Evolutionary conservation across 192 early-diverging fungal species (phyloP).

Genomic region (Jimgerdemannia flammicorona): DNA sequence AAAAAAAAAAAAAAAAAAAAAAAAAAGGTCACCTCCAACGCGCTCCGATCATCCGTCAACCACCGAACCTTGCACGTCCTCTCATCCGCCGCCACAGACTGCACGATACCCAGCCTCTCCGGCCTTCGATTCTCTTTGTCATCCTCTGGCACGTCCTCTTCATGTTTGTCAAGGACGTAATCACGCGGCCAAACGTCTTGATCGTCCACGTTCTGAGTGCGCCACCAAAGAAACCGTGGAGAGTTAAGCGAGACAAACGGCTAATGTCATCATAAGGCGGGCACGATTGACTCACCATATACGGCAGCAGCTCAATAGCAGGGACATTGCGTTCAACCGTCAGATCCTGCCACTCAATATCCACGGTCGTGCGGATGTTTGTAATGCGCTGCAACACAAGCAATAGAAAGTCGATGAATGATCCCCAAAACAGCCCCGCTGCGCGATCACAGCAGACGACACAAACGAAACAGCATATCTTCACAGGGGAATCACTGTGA

Average conservation of each 20-base stretch:
- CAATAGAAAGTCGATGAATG: not conserved
- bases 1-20: not conserved
- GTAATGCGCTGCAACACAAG: conserved; percentile 18
- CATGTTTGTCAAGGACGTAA: conserved; percentile 30
- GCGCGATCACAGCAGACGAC: not conserved
- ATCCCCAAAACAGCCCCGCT: too few species aligned
- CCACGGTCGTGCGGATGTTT: conserved; percentile 25
- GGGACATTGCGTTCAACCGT: conserved; percentile 13
- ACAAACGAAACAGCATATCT: not conserved
- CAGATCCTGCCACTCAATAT: conserved; percentile 38
- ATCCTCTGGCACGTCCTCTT: conserved; percentile 27
- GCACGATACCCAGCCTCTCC: conserved; percentile 37
- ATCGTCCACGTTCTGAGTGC: conserved; percentile 29
- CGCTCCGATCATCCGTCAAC: conserved; percentile 37
- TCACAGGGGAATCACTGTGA: not conserved
- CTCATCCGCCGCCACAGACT: conserved; percentile 29
- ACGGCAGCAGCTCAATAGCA: conserved; percentile 26
- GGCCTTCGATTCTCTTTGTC: conserved; percentile 25
- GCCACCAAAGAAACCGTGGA: not conserved
- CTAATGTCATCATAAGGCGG: not conserved
- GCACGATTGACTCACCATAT: conserved; percentile 13
- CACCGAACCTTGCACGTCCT: conserved; percentile 30
- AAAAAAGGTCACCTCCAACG: conserved; percentile 12
- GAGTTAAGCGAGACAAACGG: not conserved
- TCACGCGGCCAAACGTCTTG: conserved; percentile 42